phyloP scores from a whole-genome alignment of 2,329 filamentous ascomycete species.

The Colletotrichum eleusines region DNA sequence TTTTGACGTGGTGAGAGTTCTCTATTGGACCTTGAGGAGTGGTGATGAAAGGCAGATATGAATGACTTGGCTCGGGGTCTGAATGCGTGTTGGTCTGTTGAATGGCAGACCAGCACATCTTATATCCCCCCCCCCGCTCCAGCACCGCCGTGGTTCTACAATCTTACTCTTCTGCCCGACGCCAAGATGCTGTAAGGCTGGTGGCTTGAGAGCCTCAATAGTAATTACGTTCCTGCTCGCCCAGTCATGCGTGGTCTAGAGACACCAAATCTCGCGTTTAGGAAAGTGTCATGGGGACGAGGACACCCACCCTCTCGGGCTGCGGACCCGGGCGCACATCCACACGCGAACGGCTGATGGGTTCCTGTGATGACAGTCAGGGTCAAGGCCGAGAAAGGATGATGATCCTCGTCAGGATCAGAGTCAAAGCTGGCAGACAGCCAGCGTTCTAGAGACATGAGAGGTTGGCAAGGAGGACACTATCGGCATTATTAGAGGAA shows the following conservation, averaged over 20 bases:
- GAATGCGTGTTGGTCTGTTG: too few relatives aligned
- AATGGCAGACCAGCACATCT: not conserved
- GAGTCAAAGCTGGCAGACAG: too few relatives aligned
- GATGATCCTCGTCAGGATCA: not conserved
- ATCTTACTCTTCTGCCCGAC: too few relatives aligned
- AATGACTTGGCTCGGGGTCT: too few relatives aligned
- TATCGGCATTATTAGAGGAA: not conserved
- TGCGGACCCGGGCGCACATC: not conserved
- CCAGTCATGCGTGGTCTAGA: too few relatives aligned
- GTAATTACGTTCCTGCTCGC: not conserved
- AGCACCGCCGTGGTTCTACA: not conserved
- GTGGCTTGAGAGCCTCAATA: not conserved
- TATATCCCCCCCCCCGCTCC: not conserved
- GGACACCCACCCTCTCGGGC: not conserved
- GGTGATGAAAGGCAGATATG: too few relatives aligned
- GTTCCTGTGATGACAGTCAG: not conserved
- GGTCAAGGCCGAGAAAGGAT: too few relatives aligned
- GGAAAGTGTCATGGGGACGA: not conserved
- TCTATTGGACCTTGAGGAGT: too few relatives aligned
- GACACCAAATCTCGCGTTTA: not conserved
- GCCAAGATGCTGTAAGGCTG: not conserved
- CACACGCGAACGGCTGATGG: too few relatives aligned
- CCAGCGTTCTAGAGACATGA: not conserved
- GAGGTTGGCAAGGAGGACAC: not conserved
- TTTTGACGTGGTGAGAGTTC: not conserved